These are phyloP conservation scores for Penicillium alfredii DNA, from an alignment of 495 filamentous ascomycete species.

Conservation along the genomic window DNA sequence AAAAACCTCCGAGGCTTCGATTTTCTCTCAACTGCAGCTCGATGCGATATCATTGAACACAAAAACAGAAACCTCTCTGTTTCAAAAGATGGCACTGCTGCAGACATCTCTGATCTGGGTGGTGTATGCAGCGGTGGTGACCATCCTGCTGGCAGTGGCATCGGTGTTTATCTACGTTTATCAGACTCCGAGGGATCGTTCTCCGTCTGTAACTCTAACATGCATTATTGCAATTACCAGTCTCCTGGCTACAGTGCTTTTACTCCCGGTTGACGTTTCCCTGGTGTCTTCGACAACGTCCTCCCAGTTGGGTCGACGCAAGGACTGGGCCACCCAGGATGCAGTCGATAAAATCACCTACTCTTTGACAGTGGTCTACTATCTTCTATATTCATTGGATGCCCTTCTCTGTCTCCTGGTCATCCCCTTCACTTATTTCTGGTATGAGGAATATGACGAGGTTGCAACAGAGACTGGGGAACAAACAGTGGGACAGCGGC, in stretches of 20 bases:
- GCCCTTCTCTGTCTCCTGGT: constrained; percentile 85
- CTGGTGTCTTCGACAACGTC: constrained; percentile 83
- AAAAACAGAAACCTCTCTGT: no score
- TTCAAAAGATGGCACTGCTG: constrained; percentile 65
- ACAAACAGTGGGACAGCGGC: constrained; percentile 59
- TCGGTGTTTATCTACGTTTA: constrained; percentile 80
- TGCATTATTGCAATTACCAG: constrained; percentile 79
- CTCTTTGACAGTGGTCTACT: constrained; percentile 85
- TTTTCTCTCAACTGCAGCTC: no score
- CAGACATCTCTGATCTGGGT: constrained; percentile 87
- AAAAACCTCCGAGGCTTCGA: no score
- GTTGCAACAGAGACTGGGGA: constrained; percentile 69
- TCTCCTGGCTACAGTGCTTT: constrained; percentile 84
- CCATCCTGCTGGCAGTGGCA: constrained; percentile 61
- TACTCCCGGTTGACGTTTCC: constrained; percentile 93
- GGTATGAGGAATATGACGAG: constrained; percentile 94
- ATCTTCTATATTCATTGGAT: constrained; percentile 85
- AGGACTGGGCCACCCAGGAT: constrained; percentile 86
- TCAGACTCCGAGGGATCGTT: constrained; percentile 82
- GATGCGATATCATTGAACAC: no score
- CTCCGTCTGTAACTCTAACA: constrained; percentile 69
- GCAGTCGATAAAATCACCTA: constrained; percentile 68
- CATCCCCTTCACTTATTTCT: constrained; percentile 95
- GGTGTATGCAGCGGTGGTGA: constrained; percentile 76
- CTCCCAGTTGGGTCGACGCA: constrained; percentile 70